Conservation (phyloP, 75 land plant genomes). For the Ceratopteris richardii region DNA sequence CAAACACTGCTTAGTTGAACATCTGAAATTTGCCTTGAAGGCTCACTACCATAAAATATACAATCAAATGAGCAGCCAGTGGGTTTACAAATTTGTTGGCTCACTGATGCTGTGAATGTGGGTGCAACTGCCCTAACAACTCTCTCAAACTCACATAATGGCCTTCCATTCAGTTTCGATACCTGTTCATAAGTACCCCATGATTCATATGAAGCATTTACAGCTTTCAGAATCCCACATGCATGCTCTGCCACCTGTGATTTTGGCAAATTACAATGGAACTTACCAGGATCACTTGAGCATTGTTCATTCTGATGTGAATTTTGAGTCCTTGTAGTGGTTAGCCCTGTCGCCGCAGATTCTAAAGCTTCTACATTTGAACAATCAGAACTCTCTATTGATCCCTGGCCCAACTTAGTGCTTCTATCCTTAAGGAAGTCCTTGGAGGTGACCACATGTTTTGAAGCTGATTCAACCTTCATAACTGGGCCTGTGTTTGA, state of each 20-base stretch:
- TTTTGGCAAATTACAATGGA: not conserved
- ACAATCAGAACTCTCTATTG: too few species aligned
- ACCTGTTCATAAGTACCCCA: conserved; percentile 31
- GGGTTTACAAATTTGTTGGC: not conserved
- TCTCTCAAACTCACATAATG: conserved; percentile 56
- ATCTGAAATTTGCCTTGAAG: conserved; percentile 27
- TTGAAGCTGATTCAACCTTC: too few species aligned
- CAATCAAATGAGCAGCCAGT: not conserved
- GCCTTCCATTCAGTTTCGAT: conserved; percentile 24
- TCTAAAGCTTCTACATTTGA: not conserved
- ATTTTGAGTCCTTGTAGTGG: not conserved
- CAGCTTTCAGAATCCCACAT: conserved; percentile 12
- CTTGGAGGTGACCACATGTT: too few species aligned
- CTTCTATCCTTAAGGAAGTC: too few species aligned
- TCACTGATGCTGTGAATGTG: not conserved
- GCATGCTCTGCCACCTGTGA: not conserved
- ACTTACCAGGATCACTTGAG: not conserved
- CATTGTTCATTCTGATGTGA: not conserved
- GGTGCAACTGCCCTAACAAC: conserved; percentile 11
- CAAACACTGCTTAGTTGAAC: conserved; percentile 40
- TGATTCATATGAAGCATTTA: conserved; percentile 22
- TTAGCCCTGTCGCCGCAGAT: not conserved
- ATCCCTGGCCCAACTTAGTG: too few species aligned
- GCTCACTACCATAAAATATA: not conserved
- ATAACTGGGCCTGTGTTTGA: too few species aligned